Percentiles rank a stretch among this genome's conserved stretches.
These are phyloP conservation scores for Elongisporangium anandrum DNA, from an alignment of 352 stramenopile genomes.

Conservation along the genomic window DNA sequence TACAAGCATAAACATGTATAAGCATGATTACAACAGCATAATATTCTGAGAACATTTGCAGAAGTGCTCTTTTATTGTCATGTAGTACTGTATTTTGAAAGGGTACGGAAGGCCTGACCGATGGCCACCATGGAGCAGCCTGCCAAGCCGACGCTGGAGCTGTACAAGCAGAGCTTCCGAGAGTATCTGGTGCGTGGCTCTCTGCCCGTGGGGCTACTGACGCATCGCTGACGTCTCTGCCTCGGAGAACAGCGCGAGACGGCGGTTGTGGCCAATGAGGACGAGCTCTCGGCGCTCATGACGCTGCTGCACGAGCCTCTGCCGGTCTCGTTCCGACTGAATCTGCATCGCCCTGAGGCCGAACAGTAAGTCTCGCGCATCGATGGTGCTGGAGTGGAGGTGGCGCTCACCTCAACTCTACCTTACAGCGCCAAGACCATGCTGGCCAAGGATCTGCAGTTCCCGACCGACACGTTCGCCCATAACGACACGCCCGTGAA, in stretches of 20 bases:
- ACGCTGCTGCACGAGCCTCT: constrained; percentile 70
- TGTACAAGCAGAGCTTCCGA: constrained; percentile 83
- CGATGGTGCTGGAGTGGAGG: background rate
- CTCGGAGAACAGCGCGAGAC: constrained; percentile 37
- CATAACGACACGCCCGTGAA: constrained; percentile 54
- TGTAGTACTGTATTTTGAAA: background rate
- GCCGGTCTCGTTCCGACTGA: constrained; percentile 79
- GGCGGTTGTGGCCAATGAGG: constrained; percentile 38
- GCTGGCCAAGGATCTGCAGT: constrained; percentile 53
- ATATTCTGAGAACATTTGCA: background rate
- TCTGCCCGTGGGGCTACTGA: background rate
- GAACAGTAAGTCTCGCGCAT: constrained; percentile 17
- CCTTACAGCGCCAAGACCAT: constrained; percentile 35
- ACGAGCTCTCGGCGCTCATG: constrained; percentile 63
- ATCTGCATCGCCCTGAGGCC: constrained; percentile 61
- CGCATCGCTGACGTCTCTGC: background rate
- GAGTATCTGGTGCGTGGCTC: constrained; percentile 45
- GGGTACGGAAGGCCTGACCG: background rate
- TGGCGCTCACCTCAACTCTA: background rate
- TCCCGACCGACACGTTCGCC: constrained; percentile 44
- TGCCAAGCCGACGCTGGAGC: constrained; percentile 51
- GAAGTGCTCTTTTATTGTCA: background rate
- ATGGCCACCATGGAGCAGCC: constrained; percentile 8
- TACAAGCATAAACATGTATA: too few species aligned
- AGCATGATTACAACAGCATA: too few species aligned